Evolutionary conservation across 331 rosid genomes (phyloP).

Genomic region (Cucumis variabilis): DNA sequence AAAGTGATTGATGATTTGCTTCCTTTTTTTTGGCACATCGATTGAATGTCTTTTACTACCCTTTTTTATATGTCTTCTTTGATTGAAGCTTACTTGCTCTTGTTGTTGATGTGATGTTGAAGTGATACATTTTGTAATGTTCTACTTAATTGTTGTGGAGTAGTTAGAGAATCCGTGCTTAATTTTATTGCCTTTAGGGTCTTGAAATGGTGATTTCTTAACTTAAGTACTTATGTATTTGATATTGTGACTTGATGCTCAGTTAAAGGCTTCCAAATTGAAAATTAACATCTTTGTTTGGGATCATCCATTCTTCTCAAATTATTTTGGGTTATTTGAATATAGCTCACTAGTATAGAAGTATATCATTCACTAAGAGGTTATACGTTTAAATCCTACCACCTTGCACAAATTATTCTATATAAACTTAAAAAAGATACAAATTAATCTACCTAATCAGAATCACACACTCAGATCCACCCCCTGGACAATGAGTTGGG

Average conservation of each 20-base stretch:
- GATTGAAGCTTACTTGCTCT: no score
- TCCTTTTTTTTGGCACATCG: no score
- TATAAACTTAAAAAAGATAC: no score
- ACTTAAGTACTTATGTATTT: neutral
- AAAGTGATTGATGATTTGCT: no score
- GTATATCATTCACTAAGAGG: neutral
- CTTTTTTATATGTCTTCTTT: no score
- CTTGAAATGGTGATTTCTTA: conserved; percentile 4
- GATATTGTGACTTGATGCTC: neutral
- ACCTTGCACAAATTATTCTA: neutral
- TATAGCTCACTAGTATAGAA: neutral
- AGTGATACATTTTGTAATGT: no score
- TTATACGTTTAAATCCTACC: neutral
- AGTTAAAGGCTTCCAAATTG: neutral
- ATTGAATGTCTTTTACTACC: no score
- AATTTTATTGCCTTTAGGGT: neutral
- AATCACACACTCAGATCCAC: conserved; percentile 10
- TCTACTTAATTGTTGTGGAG: neutral
- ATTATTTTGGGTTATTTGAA: neutral
- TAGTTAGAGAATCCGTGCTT: neutral
- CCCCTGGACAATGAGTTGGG: neutral
- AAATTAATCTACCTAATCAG: neutral
- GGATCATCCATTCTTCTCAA: neutral
- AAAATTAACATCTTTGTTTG: neutral
- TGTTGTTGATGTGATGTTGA: no score